Evolutionary conservation across 148 eudicot species (phyloP).

Genomic region (Rhododendron ferrugineum): DNA sequence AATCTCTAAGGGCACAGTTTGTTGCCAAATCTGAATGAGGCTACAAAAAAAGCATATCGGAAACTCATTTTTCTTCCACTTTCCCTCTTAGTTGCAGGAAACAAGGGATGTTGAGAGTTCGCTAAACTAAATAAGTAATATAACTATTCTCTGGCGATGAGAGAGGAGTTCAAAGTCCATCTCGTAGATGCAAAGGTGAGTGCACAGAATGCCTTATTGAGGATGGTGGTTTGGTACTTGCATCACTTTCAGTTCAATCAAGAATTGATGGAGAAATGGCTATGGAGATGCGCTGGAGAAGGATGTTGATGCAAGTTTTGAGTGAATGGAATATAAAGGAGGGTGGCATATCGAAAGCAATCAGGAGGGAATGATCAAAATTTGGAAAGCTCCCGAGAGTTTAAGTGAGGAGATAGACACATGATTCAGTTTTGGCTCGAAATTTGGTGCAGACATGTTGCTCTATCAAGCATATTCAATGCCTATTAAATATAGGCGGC

Average conservation of each 20-base stretch:
- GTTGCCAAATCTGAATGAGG: neutral
- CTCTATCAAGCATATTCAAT: neutral
- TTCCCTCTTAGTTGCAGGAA: neutral
- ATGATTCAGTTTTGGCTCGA: neutral
- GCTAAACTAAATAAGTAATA: neutral
- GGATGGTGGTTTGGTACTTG: neutral
- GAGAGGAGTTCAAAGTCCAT: neutral
- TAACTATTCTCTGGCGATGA: neutral
- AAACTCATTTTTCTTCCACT: neutral
- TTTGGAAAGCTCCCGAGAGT: neutral
- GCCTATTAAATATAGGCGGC: neutral
- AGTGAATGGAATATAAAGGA: neutral
- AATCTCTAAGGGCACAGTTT: neutral
- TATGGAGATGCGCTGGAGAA: neutral
- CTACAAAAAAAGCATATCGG: neutral
- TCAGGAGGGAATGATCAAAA: neutral
- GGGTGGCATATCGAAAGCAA: neutral
- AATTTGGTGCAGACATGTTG: neutral
- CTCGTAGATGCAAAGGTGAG: neutral
- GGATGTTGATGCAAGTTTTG: neutral
- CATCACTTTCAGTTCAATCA: neutral
- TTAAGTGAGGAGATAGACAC: neutral
- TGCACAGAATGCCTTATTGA: neutral
- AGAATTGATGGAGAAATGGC: neutral
- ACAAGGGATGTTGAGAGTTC: neutral